These are phyloP conservation scores for Picea sitchensis DNA, from an alignment of 75 land plant species.

Conservation along the genomic window DNA sequence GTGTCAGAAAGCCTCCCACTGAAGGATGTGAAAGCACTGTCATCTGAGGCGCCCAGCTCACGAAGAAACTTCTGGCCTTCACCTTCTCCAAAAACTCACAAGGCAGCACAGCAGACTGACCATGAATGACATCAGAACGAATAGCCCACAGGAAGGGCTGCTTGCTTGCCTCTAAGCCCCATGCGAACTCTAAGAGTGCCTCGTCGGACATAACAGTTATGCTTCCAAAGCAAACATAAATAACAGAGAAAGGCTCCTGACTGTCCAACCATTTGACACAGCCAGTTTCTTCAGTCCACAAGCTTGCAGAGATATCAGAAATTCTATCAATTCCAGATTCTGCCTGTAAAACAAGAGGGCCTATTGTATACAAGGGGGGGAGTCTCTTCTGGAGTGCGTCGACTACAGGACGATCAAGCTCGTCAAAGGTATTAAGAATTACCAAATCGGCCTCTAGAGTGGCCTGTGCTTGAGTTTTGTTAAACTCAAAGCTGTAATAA, in stretches of 20 bases:
- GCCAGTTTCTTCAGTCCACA: slow-evolving; percentile 13
- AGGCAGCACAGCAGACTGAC: slow-evolving; percentile 13
- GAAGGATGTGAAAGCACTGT: slow-evolving; percentile 38
- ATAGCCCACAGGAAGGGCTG: slow-evolving; percentile 27
- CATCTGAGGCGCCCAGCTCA: slow-evolving; percentile 35
- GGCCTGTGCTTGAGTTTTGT: background rate
- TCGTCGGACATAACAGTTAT: slow-evolving; percentile 1
- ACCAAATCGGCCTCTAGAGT: background rate
- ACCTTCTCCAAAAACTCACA: slow-evolving; percentile 5
- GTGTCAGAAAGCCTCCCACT: slow-evolving; percentile 44
- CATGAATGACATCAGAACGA: slow-evolving; percentile 20
- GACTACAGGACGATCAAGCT: background rate
- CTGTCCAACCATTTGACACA: slow-evolving; percentile 17
- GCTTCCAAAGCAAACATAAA: slow-evolving; percentile 28
- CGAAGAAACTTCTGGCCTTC: slow-evolving; percentile 11
- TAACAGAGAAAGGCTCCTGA: slow-evolving; percentile 4
- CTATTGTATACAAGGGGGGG: background rate
- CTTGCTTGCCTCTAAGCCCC: slow-evolving; percentile 23
- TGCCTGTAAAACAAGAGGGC: slow-evolving; percentile 6
- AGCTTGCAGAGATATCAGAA: background rate
- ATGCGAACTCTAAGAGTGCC: slow-evolving; percentile 22
- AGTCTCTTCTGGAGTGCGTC: background rate
- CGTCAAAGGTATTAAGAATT: slow-evolving; percentile 9
- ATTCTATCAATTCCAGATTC: background rate
- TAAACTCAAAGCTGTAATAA: slow-evolving; percentile 1